Conservation (phyloP, 768 basidiomycete genomes). For the Pilatotrama ljubarskyi region DNA sequence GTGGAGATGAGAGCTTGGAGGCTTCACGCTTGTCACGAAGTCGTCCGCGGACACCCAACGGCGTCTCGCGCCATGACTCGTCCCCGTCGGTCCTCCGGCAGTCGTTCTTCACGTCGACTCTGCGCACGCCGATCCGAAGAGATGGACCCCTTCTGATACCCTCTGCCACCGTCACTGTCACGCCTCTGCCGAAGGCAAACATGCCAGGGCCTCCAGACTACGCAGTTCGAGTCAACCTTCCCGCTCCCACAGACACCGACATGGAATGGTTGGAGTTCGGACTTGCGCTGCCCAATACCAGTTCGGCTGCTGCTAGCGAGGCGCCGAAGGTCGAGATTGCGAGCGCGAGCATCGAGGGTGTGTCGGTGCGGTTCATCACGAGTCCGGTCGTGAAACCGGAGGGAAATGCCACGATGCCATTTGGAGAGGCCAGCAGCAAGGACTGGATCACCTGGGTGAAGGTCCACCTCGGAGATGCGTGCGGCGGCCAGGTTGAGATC, state of each 20-base stretch:
- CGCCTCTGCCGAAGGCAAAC: slow-evolving; percentile 41
- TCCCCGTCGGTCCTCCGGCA: slow-evolving; percentile 30
- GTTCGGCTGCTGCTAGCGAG: slow-evolving; percentile 20
- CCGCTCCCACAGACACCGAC: slow-evolving; percentile 56
- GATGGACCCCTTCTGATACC: slow-evolving; percentile 65
- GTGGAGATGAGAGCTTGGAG: slow-evolving; percentile 21
- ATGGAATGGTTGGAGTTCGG: slow-evolving; percentile 81
- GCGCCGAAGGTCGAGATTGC: slow-evolving; percentile 54
- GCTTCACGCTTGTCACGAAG: slow-evolving; percentile 22
- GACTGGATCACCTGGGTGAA: slow-evolving; percentile 69
- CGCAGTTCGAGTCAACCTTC: slow-evolving; percentile 57
- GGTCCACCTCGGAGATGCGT: slow-evolving; percentile 52
- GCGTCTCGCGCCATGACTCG: slow-evolving; percentile 16
- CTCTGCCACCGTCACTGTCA: slow-evolving; percentile 53
- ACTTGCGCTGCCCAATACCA: slow-evolving; percentile 46
- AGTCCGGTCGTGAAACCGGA: slow-evolving; percentile 41
- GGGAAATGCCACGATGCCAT: slow-evolving; percentile 40
- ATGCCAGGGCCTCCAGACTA: slow-evolving; percentile 45
- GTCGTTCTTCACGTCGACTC: slow-evolving; percentile 21
- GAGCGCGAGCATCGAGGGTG: slow-evolving; percentile 62
- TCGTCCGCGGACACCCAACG: slow-evolving; percentile 27
- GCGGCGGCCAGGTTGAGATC: slow-evolving; percentile 54
- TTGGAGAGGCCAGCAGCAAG: slow-evolving; percentile 55
- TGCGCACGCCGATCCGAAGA: slow-evolving; percentile 34
- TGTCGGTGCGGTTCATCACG: slow-evolving; percentile 62